A percentile compares a stretch with the other conserved stretches of the same genome.
phyloP scores from a whole-genome alignment of 208 protist species.

The Acanthamoeba quina region DNA sequence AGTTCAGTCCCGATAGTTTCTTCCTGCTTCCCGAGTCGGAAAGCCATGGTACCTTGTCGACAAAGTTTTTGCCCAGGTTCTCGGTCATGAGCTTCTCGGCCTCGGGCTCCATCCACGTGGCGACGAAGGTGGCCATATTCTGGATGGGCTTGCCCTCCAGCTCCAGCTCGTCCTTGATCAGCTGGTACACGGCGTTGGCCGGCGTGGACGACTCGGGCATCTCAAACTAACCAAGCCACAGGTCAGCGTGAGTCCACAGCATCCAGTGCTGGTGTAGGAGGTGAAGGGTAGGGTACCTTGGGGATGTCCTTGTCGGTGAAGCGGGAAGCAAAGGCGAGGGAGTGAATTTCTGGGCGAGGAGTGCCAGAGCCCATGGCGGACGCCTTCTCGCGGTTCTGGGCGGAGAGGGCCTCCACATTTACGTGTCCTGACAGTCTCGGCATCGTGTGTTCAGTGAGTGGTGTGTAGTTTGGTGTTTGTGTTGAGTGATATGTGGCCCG shows the following conservation, averaged over 20 bases:
- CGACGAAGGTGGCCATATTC: constrained; percentile 74
- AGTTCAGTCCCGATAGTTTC: neutral
- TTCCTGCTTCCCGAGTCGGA: too few species aligned
- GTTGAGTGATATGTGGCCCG: too few species aligned
- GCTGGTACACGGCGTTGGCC: constrained; percentile 56
- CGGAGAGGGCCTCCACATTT: constrained; percentile 15
- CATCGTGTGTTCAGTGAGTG: neutral
- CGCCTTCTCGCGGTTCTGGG: constrained; percentile 9
- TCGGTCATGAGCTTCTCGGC: constrained; percentile 70
- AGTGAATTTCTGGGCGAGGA: constrained; percentile 22
- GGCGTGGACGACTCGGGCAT: constrained; percentile 29
- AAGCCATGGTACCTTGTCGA: constrained; percentile 56
- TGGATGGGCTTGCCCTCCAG: constrained; percentile 75
- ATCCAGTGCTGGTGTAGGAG: neutral
- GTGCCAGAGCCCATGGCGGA: constrained; percentile 8
- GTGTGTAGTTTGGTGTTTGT: neutral
- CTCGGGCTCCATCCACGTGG: constrained; percentile 64
- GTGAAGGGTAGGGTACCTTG: neutral
- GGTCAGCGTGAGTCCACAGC: too few species aligned
- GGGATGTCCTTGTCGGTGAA: constrained; percentile 66
- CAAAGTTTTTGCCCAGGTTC: constrained; percentile 75
- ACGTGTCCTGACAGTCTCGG: constrained; percentile 12
- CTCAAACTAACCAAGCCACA: neutral
- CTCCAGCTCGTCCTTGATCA: constrained; percentile 74
- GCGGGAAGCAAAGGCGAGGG: constrained; percentile 13